A percentile compares a stretch with the other conserved stretches of the same genome.
Evolutionary conservation across 2,329 filamentous ascomycete genomes (phyloP).

Genomic region (Aspergillus brunneoviolaceus): DNA sequence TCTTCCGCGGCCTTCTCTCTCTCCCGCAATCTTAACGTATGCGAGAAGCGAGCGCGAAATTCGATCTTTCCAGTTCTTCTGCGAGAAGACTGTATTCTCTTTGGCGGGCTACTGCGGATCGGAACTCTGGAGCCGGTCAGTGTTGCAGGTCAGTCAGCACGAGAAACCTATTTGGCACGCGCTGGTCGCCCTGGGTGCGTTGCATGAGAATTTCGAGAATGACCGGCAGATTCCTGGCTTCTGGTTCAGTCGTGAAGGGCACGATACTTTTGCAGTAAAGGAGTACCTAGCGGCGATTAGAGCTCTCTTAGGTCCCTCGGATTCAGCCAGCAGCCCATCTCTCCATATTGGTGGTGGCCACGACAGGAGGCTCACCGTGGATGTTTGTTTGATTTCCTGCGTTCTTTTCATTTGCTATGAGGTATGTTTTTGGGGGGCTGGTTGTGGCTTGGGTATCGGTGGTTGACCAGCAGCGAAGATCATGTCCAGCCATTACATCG

Average conservation of each 20-base stretch:
- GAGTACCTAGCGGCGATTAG: conserved; percentile 10
- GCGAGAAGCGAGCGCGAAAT: conserved; percentile 21
- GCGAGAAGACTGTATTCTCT: conserved; percentile 27
- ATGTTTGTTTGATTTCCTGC: conserved; percentile 23
- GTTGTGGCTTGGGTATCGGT: not conserved
- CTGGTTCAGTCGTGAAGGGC: not conserved
- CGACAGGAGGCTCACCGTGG: conserved; percentile 5
- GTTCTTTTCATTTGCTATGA: conserved; percentile 29
- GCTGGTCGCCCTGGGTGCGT: conserved; percentile 28
- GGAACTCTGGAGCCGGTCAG: conserved; percentile 26
- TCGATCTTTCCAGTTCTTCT: conserved; percentile 34
- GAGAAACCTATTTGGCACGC: conserved; percentile 28
- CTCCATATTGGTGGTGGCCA: not conserved
- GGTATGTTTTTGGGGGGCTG: conserved; percentile 10
- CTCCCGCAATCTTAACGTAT: conserved; percentile 6
- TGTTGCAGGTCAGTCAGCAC: conserved; percentile 27
- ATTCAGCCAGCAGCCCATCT: conserved; percentile 2
- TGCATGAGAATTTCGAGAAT: conserved; percentile 27
- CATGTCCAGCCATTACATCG: conserved; percentile 23
- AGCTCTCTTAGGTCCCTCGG: conserved; percentile 1
- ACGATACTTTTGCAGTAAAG: conserved; percentile 9
- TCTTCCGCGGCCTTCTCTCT: conserved; percentile 8
- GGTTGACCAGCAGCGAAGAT: conserved; percentile 15
- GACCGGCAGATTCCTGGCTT: conserved; percentile 3
- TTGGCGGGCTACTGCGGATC: conserved; percentile 26